Conservation (phyloP, 495 filamentous ascomycete species). For the Annulohypoxylon maeteangense region DNA sequence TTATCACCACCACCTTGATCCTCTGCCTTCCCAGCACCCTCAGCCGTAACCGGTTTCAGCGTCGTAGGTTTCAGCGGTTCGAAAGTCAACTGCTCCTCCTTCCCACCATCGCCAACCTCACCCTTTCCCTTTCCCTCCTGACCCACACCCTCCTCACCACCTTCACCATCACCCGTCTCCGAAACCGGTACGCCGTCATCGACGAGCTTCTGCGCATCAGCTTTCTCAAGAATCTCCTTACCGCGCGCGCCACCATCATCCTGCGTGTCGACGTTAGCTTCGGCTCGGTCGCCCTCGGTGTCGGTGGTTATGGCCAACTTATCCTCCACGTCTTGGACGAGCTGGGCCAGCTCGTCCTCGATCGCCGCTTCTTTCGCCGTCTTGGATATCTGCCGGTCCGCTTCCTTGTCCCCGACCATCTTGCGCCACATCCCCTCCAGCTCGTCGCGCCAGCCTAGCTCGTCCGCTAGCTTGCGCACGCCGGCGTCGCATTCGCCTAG, state of each 20-base stretch:
- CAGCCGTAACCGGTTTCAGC: constrained; percentile 6
- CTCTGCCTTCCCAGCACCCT: constrained; percentile 2
- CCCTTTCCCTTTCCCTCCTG: not conserved
- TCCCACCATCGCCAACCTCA: not conserved
- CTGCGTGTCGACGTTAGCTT: constrained; percentile 37
- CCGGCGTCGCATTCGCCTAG: constrained; percentile 84
- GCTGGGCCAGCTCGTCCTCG: constrained; percentile 47
- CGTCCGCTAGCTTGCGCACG: constrained; percentile 82
- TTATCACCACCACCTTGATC: constrained; percentile 16
- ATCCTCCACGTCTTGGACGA: constrained; percentile 52
- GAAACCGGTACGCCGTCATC: constrained; percentile 3
- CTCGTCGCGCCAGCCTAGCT: constrained; percentile 87
- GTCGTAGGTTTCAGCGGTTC: constrained; percentile 17
- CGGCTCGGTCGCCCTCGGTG: constrained; percentile 34
- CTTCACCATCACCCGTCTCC: not conserved
- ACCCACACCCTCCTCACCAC: not conserved
- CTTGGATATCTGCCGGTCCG: constrained; percentile 49
- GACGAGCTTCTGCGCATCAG: constrained; percentile 26
- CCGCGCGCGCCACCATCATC: not conserved
- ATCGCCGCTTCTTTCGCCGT: constrained; percentile 39
- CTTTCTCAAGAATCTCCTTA: not conserved
- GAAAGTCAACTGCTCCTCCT: constrained; percentile 12
- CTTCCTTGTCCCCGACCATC: constrained; percentile 57
- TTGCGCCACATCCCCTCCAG: constrained; percentile 67
- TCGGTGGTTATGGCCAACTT: constrained; percentile 50